Percentiles rank a stretch among this genome's conserved stretches.
Evolutionary conservation across 1,284 basidiomycete species (phyloP).

Genomic region (Ceratobasidium sp.): DNA sequence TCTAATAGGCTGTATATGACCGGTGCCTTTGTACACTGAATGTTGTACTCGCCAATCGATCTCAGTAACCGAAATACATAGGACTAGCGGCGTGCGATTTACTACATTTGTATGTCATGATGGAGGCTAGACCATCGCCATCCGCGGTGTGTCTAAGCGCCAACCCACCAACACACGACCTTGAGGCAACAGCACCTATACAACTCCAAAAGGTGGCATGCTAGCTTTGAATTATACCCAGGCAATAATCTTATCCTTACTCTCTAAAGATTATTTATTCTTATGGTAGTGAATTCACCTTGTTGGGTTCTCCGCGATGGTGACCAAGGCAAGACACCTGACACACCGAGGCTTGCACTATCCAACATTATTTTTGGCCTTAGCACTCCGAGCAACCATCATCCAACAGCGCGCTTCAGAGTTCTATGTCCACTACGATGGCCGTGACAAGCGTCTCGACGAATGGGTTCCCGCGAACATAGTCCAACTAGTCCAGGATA

Average conservation of each 20-base stretch:
- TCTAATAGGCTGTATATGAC: no score
- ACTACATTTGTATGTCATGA: no score
- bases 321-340: constrained; percentile 30
- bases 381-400: constrained; percentile 45
- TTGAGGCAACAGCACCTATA: no score
- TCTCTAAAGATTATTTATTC: not conserved
- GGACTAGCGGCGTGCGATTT: no score
- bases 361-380: constrained; percentile 17
- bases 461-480: constrained; percentile 66
- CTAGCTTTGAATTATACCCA: no score
- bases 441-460: constrained; percentile 75
- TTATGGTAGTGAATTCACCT: constrained; percentile 14
- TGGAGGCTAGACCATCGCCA: no score
- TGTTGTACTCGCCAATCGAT: no score
- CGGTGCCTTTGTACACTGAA: no score
- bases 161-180: no score
- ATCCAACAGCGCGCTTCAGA: constrained; percentile 58
- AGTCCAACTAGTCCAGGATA: constrained; percentile 8
- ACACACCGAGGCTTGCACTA: constrained; percentile 4
- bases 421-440: constrained; percentile 71
- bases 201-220: no score
- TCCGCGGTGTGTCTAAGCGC: no score
- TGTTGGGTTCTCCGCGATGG: constrained; percentile 31
- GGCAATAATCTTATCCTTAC: not conserved
- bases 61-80: no score